Base-by-base conservation (phyloP, 305 asterid species). In the Fraxinus sp. region DNA sequence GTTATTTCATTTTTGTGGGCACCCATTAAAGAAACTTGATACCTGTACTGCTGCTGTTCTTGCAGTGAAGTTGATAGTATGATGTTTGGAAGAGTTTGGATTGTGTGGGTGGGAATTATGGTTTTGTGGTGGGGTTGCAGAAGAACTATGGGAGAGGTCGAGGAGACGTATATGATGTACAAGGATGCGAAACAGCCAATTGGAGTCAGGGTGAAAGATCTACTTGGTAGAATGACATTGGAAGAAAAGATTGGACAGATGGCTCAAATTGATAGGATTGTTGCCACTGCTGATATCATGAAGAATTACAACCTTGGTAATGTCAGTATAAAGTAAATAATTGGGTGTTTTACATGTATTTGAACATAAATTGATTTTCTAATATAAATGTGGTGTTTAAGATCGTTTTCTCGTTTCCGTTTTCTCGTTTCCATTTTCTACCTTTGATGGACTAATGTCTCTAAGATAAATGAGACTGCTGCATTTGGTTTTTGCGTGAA, bases 241-340 rank as follows among this genome's bases (percentile, higher is more conserved):
- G 91, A 90, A 86, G 98, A 93, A 74, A 95, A 95, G 88, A 91
- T 95, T 86, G 98, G 97, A 7, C 98, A 95, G 89, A 95, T 95
- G 98, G 88, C 90, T 86, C 98, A 95, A 92, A 90, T 93, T 90
- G 98, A 95, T 77, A 90, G 97, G 70, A 82, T 82, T 81, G 89
- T 87, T 78, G 97, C 97, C 28, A 87, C 95, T 39, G 87, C 92
- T 80, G 88, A 87, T 79, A 82, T 92, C 79, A 83, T 95, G 93
- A 93, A 84, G 86, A 81, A 90, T 3, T 88, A 87, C 87, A 88
- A 75, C 79, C 92, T 94, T 87, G 98, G 98, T 94, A 92, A 82
- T 71, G 72, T 5, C 66, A 57, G 24, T 13, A 64, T 75, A 75
- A 28, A 66, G 62, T 82, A 76, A 77, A 43, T 13, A 79, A 72